Evolutionary conservation across 176 grass and related monocot genomes (phyloP).

Genomic region (Tuctoria greenei): DNA sequence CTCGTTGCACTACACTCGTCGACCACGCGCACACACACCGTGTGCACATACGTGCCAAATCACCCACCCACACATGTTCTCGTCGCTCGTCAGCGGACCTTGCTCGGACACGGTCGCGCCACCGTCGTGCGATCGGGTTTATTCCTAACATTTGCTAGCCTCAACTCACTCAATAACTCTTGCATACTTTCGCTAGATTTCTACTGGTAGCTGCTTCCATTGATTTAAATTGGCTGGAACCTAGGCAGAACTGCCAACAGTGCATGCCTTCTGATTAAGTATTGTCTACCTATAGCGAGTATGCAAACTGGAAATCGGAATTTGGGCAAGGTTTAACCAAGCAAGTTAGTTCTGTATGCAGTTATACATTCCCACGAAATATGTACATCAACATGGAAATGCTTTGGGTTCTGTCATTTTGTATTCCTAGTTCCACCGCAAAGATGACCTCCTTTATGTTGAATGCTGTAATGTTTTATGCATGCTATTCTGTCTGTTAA

Average conservation of each 20-base stretch:
- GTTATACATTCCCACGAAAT: background rate
- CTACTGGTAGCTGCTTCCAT: background rate
- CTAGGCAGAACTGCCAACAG: background rate
- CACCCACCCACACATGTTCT: no score
- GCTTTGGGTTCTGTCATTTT: background rate
- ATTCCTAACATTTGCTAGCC: no score
- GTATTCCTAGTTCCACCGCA: background rate
- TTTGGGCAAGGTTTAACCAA: background rate
- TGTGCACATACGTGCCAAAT: no score
- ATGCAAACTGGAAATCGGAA: slow-evolving; percentile 10
- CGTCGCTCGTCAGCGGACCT: no score
- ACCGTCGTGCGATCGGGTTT: no score
- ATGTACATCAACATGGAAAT: background rate
- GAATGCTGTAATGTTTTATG: background rate
- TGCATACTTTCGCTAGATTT: background rate
- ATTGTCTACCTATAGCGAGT: background rate
- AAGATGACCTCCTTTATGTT: background rate
- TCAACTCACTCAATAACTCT: background rate
- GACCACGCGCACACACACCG: no score
- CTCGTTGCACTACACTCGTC: no score
- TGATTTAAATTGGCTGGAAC: background rate
- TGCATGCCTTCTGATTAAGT: background rate
- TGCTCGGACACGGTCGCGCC: no score
- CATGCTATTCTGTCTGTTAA: background rate
- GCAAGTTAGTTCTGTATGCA: slow-evolving; percentile 12